phyloP scores from a whole-genome alignment of 306 rosid species.

The Quillaja saponaria region DNA sequence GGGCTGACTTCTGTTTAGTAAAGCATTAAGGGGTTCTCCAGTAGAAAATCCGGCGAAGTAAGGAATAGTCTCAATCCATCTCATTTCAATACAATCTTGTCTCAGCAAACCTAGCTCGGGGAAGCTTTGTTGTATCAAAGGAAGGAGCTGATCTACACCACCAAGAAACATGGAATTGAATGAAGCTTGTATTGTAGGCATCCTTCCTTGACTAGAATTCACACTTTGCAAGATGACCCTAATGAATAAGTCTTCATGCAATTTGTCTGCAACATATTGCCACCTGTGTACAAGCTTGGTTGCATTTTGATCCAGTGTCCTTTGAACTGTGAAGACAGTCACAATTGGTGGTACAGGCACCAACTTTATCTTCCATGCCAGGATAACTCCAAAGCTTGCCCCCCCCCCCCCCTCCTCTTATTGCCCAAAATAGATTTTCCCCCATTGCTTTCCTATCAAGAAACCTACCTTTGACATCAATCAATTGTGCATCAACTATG shows the following conservation, averaged over 20 bases:
- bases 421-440: slow-evolving; percentile 90
- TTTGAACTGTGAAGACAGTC: slow-evolving; percentile 49
- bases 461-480: slow-evolving; percentile 54
- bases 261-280: slow-evolving; percentile 68
- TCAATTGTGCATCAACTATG: slow-evolving; percentile 61
- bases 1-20: slow-evolving; percentile 41
- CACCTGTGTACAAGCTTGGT: slow-evolving; percentile 55
- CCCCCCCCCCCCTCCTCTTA: slow-evolving; percentile 87
- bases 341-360: slow-evolving; percentile 52
- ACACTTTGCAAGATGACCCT: slow-evolving; percentile 57
- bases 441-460: slow-evolving; percentile 59
- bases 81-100: slow-evolving; percentile 67
- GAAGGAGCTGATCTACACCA: slow-evolving; percentile 31
- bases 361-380: slow-evolving; percentile 73
- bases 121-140: slow-evolving; percentile 35
- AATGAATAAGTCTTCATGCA: slow-evolving; percentile 54
- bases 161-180: slow-evolving; percentile 63
- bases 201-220: too few species aligned
- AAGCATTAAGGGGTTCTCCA: not conserved
- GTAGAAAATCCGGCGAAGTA: slow-evolving; percentile 53
- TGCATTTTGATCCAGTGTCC: slow-evolving; percentile 41
- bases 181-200: slow-evolving; percentile 52
- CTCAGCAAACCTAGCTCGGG: slow-evolving; percentile 49
- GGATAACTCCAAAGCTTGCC: slow-evolving; percentile 59
- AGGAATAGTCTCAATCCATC: slow-evolving; percentile 68